Evolutionary conservation across 108 stramenopile genomes (phyloP).

Genomic region (Cyclotella baltica): DNA sequence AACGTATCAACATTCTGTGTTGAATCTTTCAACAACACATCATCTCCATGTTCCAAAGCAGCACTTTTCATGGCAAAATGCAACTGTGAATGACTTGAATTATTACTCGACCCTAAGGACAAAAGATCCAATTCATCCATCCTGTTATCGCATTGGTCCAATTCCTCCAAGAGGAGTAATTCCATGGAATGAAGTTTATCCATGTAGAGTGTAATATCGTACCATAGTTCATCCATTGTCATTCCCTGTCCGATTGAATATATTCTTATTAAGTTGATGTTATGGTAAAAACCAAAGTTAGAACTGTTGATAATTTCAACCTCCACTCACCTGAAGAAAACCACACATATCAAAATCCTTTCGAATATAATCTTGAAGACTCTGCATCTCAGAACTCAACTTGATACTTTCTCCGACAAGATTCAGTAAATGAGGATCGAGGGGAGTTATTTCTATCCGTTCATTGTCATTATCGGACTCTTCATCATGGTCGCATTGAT

Average conservation of each 20-base stretch:
- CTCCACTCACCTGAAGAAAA: conserved; percentile 48
- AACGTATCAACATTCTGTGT: too few relatives aligned
- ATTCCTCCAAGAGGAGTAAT: conserved; percentile 70
- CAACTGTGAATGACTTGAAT: background rate
- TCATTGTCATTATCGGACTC: too few relatives aligned
- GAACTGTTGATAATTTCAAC: conserved; percentile 25
- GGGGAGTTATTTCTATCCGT: too few relatives aligned
- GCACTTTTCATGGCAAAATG: too few relatives aligned
- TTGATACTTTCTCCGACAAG: conserved; percentile 49
- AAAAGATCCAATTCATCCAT: conserved; percentile 28
- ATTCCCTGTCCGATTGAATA: conserved; percentile 47
- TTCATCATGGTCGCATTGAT: too few relatives aligned
- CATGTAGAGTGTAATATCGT: conserved; percentile 69
- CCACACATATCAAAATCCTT: conserved; percentile 39
- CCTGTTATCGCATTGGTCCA: conserved; percentile 30
- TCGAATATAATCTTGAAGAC: conserved; percentile 47
- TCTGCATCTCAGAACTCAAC: conserved; percentile 38
- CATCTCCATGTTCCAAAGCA: too few relatives aligned
- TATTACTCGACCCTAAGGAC: conserved; percentile 10
- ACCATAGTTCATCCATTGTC: conserved; percentile 64
- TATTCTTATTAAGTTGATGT: conserved; percentile 33
- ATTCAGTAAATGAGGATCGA: conserved; percentile 39
- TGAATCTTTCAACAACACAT: too few relatives aligned
- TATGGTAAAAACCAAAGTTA: conserved; percentile 32
- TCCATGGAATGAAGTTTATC: conserved; percentile 75